Base-by-base conservation (phyloP, 2,329 filamentous ascomycete species). In the Cytospora chrysosperma region DNA sequence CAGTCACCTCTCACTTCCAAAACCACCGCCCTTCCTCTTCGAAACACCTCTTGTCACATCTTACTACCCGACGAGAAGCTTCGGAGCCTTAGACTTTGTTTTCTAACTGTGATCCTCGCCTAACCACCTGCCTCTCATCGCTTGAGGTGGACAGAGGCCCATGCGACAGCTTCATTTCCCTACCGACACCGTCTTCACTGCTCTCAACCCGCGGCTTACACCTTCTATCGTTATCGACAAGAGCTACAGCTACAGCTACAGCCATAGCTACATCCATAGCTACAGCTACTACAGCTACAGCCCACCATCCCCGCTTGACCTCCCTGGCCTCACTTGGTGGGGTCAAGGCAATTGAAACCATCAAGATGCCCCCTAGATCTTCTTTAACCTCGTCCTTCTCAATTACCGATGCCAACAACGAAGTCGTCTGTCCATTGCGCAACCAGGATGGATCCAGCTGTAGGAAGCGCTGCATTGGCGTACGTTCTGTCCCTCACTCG, bases 391-490 rank as follows among this genome's bases (percentile, higher is more conserved):
- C 91, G 74, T 95, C 92, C 69, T 97, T 97, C 78, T 93, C 92
- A 70, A 91, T 96, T 72, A 91, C 91, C 72, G 92, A 97, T 82
- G 86, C 90, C 77, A 94, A 91, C 78, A 96, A 96, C 77, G 94
- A 98, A 80, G 95, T 99, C 75, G 91, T 97, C 74, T 99, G 95
- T 79, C 95, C 95, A 70, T 82, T 99, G 77, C 88, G 88, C 74
- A 97, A 97, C 76, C 93, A 97, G 75, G 95, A 99, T 86, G 92
- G 92, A 76, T 97, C 93, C 70, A 92, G 89, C 80, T 99, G 95
- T 82, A 89, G 94, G 77, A 99, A 99, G 83, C 87, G 94, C 82
- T 99, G 95, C 81, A 89, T 96, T 75, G 95, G 95, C 79, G 95
- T 98, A 85, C 92, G 93, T 68, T 43, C 63, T 62, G 54, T 47